Base-by-base conservation (phyloP, 1,284 basidiomycete species). In the Rhodotorula sp. region DNA sequence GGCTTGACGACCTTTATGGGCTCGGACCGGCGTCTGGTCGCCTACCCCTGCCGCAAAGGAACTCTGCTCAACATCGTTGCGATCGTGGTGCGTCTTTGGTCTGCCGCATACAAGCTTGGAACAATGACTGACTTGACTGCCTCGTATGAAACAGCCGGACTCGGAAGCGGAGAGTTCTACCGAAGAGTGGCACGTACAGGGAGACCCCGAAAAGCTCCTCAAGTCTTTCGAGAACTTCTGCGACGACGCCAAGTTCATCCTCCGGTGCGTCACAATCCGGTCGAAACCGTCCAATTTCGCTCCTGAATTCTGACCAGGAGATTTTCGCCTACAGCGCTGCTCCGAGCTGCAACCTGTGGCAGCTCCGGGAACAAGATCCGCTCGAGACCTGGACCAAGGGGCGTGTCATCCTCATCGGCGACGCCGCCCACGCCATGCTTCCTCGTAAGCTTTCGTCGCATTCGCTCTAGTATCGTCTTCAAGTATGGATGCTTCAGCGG, bases 221-320 rank as follows among this genome's bases (percentile, higher is more conserved):
- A 73, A 74, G 18, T 68, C 77, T 5, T 81, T 79, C 72, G 43
- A 67, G n/a, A 52, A 58, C 0, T 81, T 81, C 65, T 51, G 66
- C 12, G 69, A 67, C 3, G 62, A 65, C 12, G 69, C 69, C 26
- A 70, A 70, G 43, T 68, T 71, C 23, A 67, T 76, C n/a, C 65
- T 79, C 85, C 85, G 59, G 82, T 82, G 72, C 90, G 80, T n/a
- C 23, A 8, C 16, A n/a, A 10, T 31, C 14, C 34, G 29, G 5
- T 10, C 54, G n/a, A 12, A 26, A 14, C 3, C 82, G 91, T 92
- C 79, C 87, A 81, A 15, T 80, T 58, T 90, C 79, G 68, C 88
- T 86, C 4, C 81, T 76, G 21, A 21, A 6, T 43, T 20, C 34
- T 58, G 10, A 58, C 52, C 14, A 34, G 56, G 26, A 56, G 15